Conservation (phyloP, 768 basidiomycete species). For the Leccinum barrowsii region DNA sequence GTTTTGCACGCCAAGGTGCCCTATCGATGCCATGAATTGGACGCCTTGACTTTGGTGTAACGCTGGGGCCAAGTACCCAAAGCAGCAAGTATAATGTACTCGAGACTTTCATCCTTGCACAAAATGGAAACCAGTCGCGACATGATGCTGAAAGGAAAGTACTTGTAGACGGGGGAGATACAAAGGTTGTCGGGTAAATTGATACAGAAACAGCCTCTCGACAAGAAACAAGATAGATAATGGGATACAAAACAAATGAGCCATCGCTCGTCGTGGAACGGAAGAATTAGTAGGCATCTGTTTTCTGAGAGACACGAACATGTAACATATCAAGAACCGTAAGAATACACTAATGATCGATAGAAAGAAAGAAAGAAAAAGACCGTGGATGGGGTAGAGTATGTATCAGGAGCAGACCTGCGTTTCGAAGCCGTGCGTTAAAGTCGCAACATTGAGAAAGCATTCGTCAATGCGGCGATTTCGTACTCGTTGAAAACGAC, state of each 20-base stretch:
- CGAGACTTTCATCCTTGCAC: not conserved
- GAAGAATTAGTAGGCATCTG: not conserved
- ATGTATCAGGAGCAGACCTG: not conserved
- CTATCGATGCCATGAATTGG: not conserved
- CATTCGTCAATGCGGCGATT: conserved; percentile 12
- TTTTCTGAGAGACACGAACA: not conserved
- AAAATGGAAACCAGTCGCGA: not conserved
- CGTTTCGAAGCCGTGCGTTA: not conserved
- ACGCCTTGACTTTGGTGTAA: not conserved
- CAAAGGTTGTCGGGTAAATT: not conserved
- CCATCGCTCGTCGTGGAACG: not conserved
- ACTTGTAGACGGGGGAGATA: not conserved
- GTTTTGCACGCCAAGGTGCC: not conserved
- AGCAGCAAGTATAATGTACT: not conserved
- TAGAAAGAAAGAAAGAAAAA: not conserved
- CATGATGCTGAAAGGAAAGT: not conserved
- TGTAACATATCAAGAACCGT: conserved; percentile 1
- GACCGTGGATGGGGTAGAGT: not conserved
- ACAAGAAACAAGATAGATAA: not conserved
- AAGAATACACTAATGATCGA: not conserved
- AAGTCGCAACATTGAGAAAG: conserved; percentile 22
- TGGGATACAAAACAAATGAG: conserved; percentile 7
- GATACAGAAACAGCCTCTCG: not conserved
- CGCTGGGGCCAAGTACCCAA: not conserved
- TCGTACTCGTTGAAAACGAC: conserved; percentile 13